These are phyloP conservation scores for Pseudogymnoascus sp. DNA, from an alignment of 2,329 filamentous ascomycete species.

Conservation along the genomic window DNA sequence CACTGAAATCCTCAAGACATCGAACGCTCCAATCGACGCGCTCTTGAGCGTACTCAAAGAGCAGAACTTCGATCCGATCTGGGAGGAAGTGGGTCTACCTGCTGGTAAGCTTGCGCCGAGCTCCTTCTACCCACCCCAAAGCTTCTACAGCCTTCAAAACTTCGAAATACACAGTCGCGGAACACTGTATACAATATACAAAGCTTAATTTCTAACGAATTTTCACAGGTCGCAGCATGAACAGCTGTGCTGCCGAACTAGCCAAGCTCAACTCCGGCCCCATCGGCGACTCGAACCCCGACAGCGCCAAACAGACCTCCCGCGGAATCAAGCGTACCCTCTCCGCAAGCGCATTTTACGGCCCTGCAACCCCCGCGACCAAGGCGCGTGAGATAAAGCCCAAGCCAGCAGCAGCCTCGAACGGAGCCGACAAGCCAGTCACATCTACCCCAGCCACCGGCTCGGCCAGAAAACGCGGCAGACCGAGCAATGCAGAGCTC, in stretches of 20 bases:
- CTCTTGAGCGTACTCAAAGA: conserved; percentile 35
- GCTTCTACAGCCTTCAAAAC: not conserved
- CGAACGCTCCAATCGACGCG: conserved; percentile 32
- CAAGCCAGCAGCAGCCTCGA: conserved; percentile 2
- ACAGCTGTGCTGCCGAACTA: not conserved
- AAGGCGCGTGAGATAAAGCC: not conserved
- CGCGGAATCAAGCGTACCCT: not conserved
- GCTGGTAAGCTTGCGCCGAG: conserved; percentile 29
- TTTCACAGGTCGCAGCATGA: not conserved
- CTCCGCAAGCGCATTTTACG: not conserved
- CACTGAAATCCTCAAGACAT: conserved; percentile 39
- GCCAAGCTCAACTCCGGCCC: not conserved
- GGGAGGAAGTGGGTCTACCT: conserved; percentile 38
- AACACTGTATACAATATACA: not conserved
- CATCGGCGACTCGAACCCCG: not conserved
- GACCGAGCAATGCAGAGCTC: conserved; percentile 13
- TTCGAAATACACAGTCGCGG: not conserved
- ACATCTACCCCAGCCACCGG: not conserved
- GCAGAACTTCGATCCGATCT: conserved; percentile 34
- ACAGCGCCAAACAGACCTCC: not conserved
- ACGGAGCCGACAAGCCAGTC: conserved; percentile 1
- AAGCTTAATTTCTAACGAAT: not conserved
- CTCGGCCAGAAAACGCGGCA: conserved; percentile 10
- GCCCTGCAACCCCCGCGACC: not conserved
- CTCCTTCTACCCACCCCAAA: not conserved